Evolutionary conservation across 225 moss, liverwort and hornwort genomes (phyloP), one percentile per base, ranked within the genome.

Genomic region (Sphagnum contortum): DNA sequence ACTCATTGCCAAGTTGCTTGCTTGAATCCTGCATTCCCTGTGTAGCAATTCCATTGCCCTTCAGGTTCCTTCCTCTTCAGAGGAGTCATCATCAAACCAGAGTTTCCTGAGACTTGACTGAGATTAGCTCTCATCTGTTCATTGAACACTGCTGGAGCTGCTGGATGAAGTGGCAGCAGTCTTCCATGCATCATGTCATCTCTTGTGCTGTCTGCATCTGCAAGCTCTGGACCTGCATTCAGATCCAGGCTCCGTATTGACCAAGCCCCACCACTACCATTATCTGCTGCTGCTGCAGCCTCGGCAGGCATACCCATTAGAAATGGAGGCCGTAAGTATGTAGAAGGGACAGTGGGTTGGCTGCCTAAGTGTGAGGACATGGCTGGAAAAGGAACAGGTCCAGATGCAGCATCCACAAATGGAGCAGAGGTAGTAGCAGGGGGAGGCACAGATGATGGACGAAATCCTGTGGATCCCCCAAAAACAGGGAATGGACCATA

Each of bases 61-160:
- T 98, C 96, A 3, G 93, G 96, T 76, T 98, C 96, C 76, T 98
- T 98, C 68, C 96, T 81, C 69, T 98, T 98, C 70, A 79, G 58
- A 67, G 80, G 75, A 59, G 83, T 72, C 7, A 75, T 66, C 9
- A 69, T 74, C 29, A 29, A 29, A 4, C 77, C 84, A 11, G 84
- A 59, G 60, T 79, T 87, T 6, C 52, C 9, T 52, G 52, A 52
- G 77, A 66, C 75, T 70, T 77, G 56, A 61, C 77, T 59, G 12
- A 73, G 64, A 29, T 29, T 29, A 52, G 76, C 76, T 47, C 80
- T 75, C 68, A 87, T 83, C 70, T 87, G 85, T 54, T 92, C 79
- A 63, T 76, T 57, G 72, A 78, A 76, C 68, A 62, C 61, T 6
- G 78, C 75, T 52, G 29, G 29, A 29, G 48, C 70, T 52, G 75